Conservation (phyloP, 371 early-diverging fungal genomes). For the Mucor sp. region DNA sequence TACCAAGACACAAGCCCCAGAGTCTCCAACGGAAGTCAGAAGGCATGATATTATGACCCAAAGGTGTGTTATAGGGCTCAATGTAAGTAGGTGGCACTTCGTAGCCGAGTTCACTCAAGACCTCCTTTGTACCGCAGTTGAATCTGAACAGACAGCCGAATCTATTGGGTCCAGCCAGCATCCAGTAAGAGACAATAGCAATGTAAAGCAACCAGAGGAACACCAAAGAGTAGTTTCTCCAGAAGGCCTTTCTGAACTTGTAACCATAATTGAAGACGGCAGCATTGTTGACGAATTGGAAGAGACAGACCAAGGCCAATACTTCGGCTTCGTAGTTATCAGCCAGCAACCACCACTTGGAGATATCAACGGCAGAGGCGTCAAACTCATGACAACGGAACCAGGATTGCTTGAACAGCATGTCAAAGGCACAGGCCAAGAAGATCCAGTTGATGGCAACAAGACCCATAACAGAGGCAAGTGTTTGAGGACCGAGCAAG, state of each 20-base stretch:
- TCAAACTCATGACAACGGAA: slow-evolving; percentile 77
- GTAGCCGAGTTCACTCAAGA: slow-evolving; percentile 47
- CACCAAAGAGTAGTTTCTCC: slow-evolving; percentile 59
- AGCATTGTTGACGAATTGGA: slow-evolving; percentile 65
- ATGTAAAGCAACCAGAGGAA: slow-evolving; percentile 55
- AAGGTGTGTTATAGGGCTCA: slow-evolving; percentile 54
- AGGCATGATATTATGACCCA: slow-evolving; percentile 74
- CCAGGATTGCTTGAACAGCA: slow-evolving; percentile 68
- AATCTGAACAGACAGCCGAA: slow-evolving; percentile 69
- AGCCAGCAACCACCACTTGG: slow-evolving; percentile 75
- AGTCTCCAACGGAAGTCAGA: slow-evolving; percentile 56
- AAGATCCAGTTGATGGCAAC: slow-evolving; percentile 70
- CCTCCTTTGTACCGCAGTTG: slow-evolving; percentile 67
- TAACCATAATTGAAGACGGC: slow-evolving; percentile 68
- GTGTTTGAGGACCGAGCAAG: slow-evolving; percentile 69
- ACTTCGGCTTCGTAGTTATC: slow-evolving; percentile 73
- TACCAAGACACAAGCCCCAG: slow-evolving; percentile 45
- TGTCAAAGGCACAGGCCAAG: slow-evolving; percentile 43
- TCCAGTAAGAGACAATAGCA: slow-evolving; percentile 54
- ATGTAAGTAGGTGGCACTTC: slow-evolving; percentile 43
- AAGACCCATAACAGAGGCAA: slow-evolving; percentile 64
- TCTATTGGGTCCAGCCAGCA: slow-evolving; percentile 67
- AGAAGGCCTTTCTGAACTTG: slow-evolving; percentile 61
- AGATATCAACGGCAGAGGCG: slow-evolving; percentile 56
- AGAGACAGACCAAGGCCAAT: slow-evolving; percentile 56